phyloP scores from a whole-genome alignment of 495 filamentous ascomycete genomes.

The Daldinia vernicosa region DNA sequence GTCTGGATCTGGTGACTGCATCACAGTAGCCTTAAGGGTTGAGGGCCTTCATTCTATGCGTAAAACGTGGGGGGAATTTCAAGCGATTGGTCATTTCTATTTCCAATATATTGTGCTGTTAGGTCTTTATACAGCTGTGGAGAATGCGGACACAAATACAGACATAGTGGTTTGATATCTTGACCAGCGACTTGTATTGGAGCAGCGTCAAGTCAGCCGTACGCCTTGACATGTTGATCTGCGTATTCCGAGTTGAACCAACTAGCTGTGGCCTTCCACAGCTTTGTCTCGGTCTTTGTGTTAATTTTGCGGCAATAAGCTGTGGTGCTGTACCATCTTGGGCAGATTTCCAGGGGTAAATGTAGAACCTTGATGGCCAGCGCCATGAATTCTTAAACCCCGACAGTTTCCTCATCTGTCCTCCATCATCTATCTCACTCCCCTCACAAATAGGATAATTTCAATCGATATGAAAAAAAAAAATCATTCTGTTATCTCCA shows the following conservation, averaged over 20 bases:
- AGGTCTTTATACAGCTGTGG: neutral
- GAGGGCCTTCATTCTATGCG: neutral
- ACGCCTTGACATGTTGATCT: neutral
- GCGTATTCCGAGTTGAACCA: neutral
- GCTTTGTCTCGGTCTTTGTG: neutral
- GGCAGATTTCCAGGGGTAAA: slow-evolving; percentile 1
- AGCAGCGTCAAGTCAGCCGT: neutral
- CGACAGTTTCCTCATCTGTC: neutral
- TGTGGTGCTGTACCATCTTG: neutral
- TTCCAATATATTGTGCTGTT: neutral
- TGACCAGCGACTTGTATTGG: neutral
- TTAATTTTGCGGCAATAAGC: neutral
- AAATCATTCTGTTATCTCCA: neutral
- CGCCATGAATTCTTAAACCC: slow-evolving; percentile 11
- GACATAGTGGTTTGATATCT: neutral
- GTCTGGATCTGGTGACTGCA: neutral
- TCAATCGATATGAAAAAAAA: neutral
- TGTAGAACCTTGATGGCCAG: slow-evolving; percentile 19
- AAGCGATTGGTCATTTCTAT: neutral
- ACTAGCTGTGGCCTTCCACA: neutral
- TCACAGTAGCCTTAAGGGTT: neutral
- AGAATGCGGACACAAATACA: neutral
- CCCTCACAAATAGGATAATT: neutral
- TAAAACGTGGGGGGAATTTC: neutral
- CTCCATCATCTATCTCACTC: neutral